These are phyloP conservation scores for Noccaea caerulescens DNA, from an alignment of 345 rosid species.

Conservation along the genomic window DNA sequence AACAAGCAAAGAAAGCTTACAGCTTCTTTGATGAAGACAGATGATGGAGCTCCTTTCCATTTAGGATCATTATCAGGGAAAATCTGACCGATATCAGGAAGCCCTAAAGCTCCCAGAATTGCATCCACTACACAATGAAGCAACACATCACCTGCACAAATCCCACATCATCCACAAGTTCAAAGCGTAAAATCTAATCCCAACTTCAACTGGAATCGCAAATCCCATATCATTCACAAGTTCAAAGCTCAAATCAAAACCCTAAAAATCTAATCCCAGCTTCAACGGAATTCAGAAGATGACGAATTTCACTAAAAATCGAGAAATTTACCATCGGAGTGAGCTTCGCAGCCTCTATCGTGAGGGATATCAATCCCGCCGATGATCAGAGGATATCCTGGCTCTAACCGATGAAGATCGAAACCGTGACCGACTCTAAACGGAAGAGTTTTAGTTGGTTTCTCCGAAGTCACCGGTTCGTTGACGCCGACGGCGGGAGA, in stretches of 20 bases:
- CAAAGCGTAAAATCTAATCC: not conserved
- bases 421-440: slow-evolving; percentile 96
- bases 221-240: too few relatives aligned
- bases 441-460: slow-evolving; percentile 62
- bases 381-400: slow-evolving; percentile 91
- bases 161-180: slow-evolving; percentile 9
- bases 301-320: too few relatives aligned
- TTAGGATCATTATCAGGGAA: slow-evolving; percentile 94
- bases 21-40: slow-evolving; percentile 92
- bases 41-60: slow-evolving; percentile 96
- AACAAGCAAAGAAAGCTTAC: slow-evolving; percentile 51
- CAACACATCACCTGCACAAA: slow-evolving; percentile 88
- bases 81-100: slow-evolving; percentile 98
- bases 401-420: slow-evolving; percentile 92
- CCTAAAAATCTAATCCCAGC: too few relatives aligned
- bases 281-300: too few relatives aligned
- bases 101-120: slow-evolving; percentile 90
- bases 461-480: slow-evolving; percentile 49
- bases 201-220: too few relatives aligned
- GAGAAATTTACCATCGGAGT: slow-evolving; percentile 81
- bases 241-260: too few relatives aligned
- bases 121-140: slow-evolving; percentile 99
- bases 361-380: slow-evolving; percentile 94
- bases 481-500: slow-evolving; percentile 54
- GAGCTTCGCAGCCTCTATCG: slow-evolving; percentile 98